phyloP scores from a whole-genome alignment of 2,329 filamentous ascomycete species.

The Neoarthrinium moseri region DNA sequence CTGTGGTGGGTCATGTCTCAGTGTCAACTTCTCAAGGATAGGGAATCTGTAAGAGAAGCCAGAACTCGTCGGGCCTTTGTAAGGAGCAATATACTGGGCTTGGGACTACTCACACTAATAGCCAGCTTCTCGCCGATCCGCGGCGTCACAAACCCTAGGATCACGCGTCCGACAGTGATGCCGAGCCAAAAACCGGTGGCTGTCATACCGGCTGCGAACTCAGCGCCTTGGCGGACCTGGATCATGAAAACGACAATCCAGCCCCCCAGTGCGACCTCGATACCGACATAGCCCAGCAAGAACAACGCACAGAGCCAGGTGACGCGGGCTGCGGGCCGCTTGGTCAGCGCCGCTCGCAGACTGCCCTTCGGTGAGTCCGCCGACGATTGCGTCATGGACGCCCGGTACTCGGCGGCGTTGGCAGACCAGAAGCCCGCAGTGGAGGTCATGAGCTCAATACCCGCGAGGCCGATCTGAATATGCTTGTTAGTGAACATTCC shows the following conservation, averaged over 20 bases:
- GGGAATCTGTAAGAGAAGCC: neutral
- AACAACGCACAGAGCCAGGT: constrained; percentile 73
- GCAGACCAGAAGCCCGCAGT: constrained; percentile 57
- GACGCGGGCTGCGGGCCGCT: constrained; percentile 44
- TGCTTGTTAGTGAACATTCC: too few species aligned
- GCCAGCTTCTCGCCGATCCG: constrained; percentile 67
- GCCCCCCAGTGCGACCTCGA: constrained; percentile 73
- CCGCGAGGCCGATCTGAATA: constrained; percentile 49
- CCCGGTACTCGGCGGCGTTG: constrained; percentile 53
- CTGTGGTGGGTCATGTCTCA: constrained; percentile 13
- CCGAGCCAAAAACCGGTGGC: constrained; percentile 82
- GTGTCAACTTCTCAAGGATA: neutral
- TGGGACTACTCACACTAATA: constrained; percentile 36
- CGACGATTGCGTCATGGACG: constrained; percentile 26
- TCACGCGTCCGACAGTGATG: constrained; percentile 67
- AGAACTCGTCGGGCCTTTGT: too few species aligned
- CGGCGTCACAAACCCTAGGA: constrained; percentile 73
- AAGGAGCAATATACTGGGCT: neutral
- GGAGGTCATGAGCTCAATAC: constrained; percentile 51
- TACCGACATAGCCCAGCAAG: constrained; percentile 73
- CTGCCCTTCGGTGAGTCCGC: constrained; percentile 24
- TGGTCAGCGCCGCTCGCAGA: constrained; percentile 38
- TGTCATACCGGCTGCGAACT: constrained; percentile 71
- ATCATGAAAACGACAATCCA: constrained; percentile 89
- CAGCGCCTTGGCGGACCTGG: constrained; percentile 63